Evolutionary conservation across 164 flowering plant species (phyloP), one percentile per base, ranked within the genome.

Genomic region (Sextonia rubra): DNA sequence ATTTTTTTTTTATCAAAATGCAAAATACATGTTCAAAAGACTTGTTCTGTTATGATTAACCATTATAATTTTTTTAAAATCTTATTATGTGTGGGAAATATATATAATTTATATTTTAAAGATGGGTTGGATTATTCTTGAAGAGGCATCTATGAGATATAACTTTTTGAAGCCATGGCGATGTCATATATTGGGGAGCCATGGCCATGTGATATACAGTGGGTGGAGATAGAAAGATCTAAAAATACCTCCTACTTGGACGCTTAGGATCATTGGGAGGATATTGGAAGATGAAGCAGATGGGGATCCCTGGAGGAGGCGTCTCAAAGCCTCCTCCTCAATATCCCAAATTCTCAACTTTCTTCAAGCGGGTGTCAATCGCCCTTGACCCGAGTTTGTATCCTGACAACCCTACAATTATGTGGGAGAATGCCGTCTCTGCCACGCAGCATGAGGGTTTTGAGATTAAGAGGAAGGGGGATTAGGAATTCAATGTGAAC

Each of bases 391-490:
- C 86, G 63, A 87, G 67, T 68, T 81, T 90, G 14, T 93, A 91
- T 86, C 94, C 96, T 15, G 90, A 91, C 23, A 88, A 88, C 73
- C 89, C 90, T 73, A 89, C 90, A 6, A 88, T 93, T 73, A 69
- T 85, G 24, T 93, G 97, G 97, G 98, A 91, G 68, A 83, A 78
- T 82, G 81, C 90, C 66, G 86, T 91, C 48, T 86, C 97, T 8
- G 82, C 94, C 47, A 82, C 76, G 2, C 90, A 75, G 68, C 90
- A 87, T 55, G 98, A 93, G 71, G 98, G 98, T 27, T 93, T 93
- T 81, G 98, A 91, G 81, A 87, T 93, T 69, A 91, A 86, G 83
- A 85, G 97, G 55, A 91, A 87, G 81, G 98, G 98, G 60, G 91
- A 93, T 66, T 90, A 89, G 83, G 96, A 93, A 79, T 91, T 92